Percentiles rank a stretch among this genome's conserved stretches.
These are phyloP conservation scores for Fusarium dimerum DNA, from an alignment of 2,329 filamentous ascomycete species.

Conservation along the genomic window DNA sequence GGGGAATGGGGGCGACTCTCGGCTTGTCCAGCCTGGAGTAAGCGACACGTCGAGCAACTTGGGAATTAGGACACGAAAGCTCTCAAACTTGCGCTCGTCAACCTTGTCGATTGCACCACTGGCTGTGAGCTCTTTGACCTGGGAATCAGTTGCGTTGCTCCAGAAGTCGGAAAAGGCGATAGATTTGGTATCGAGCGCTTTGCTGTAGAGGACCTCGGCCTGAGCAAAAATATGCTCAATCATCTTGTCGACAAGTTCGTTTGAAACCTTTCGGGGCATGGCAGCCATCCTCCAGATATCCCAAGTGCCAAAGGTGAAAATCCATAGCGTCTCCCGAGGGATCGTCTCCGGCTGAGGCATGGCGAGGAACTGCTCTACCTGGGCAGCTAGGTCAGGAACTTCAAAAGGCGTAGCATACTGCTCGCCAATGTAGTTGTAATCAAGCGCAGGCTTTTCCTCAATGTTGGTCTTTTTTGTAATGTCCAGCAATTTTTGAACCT, in stretches of 20 bases:
- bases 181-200: conserved; percentile 43
- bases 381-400: conserved; percentile 44
- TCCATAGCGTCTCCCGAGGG: conserved; percentile 52
- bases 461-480: conserved; percentile 34
- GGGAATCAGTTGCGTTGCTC: conserved; percentile 30
- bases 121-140: conserved; percentile 30
- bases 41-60: conserved; percentile 55
- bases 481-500: conserved; percentile 39
- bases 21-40: conserved; percentile 52
- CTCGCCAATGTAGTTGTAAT: conserved; percentile 46
- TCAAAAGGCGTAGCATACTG: conserved; percentile 44
- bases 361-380: conserved; percentile 49
- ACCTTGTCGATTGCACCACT: conserved; percentile 23
- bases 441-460: conserved; percentile 36
- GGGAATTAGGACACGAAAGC: conserved; percentile 54
- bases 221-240: conserved; percentile 44
- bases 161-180: conserved; percentile 49
- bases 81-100: conserved; percentile 35
- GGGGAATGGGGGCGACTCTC: conserved; percentile 44
- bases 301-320: conserved; percentile 56
- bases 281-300: conserved; percentile 55
- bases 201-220: conserved; percentile 48
- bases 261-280: conserved; percentile 42
- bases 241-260: conserved; percentile 39
- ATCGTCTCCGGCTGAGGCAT: conserved; percentile 33